Evolutionary conservation across 352 stramenopile species (phyloP).

Genomic region (Blastocystis sp.): DNA sequence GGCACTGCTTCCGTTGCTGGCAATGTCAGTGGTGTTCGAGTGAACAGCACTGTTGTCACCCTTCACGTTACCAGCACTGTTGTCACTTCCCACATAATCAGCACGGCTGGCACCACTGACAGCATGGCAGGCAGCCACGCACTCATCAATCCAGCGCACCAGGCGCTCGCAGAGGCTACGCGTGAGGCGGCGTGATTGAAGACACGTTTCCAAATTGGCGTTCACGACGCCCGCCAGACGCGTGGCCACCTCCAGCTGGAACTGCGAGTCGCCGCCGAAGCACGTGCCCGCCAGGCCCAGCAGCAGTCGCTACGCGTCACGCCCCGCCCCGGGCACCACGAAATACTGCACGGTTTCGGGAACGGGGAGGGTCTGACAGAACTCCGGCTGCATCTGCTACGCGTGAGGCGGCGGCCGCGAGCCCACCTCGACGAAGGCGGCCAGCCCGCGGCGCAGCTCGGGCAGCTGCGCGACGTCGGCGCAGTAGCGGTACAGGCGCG

Average conservation of each 20-base stretch:
- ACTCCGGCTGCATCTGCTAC: not conserved
- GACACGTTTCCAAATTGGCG: not conserved
- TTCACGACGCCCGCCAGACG: conserved; percentile 6
- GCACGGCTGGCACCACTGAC: not conserved
- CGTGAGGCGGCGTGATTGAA: not conserved
- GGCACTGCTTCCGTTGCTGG: no score
- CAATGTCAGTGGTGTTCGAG: no score
- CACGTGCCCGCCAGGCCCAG: not conserved
- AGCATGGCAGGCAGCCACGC: not conserved
- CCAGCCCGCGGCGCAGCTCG: not conserved
- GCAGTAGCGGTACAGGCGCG: conserved; percentile 18
- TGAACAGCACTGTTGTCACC: no score
- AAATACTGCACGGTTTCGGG: not conserved
- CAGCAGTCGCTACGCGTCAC: not conserved
- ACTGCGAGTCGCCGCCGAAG: not conserved
- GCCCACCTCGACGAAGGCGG: not conserved
- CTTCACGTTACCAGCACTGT: no score
- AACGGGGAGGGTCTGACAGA: not conserved
- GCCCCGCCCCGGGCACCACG: not conserved
- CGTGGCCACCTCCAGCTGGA: not conserved
- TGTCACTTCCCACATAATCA: not conserved
- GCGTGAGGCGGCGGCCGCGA: not conserved
- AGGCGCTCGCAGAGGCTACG: conserved; percentile 24
- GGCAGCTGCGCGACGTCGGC: not conserved
- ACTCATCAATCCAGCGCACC: conserved; percentile 1